Conservation (phyloP, 257 asterid genomes). For the Solanum paucissectum region DNA sequence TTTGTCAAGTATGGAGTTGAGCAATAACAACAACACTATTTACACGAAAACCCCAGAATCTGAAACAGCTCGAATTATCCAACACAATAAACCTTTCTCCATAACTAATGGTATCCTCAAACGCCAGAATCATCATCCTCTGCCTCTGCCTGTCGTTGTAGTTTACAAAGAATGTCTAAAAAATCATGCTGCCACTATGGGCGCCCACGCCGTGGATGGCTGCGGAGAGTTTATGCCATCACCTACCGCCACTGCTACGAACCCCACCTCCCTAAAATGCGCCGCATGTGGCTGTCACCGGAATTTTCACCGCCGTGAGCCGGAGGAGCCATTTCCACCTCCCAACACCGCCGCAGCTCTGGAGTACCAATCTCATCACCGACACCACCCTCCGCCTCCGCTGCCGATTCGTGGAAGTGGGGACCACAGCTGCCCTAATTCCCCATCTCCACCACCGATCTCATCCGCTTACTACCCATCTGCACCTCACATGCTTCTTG, state of each 20-base stretch:
- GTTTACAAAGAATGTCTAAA: conserved; percentile 88
- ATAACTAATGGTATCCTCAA: conserved; percentile 76
- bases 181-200: conserved; percentile 83
- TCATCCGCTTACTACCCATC: conserved; percentile 35
- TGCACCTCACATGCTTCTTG: conserved; percentile 48
- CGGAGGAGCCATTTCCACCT: conserved; percentile 45
- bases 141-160: conserved; percentile 29
- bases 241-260: conserved; percentile 41
- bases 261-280: conserved; percentile 88
- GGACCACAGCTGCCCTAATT: conserved; percentile 18
- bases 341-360: conserved; percentile 40
- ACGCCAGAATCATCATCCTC: conserved; percentile 40
- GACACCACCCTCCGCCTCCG: conserved; percentile 11
- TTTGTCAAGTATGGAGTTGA: conserved; percentile 47
- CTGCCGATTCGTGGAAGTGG: background rate
- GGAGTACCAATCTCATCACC: conserved; percentile 35
- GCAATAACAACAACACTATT: conserved; percentile 1
- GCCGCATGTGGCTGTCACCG: conserved; percentile 99
- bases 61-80: conserved; percentile 54
- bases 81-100: conserved; percentile 28
- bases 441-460: conserved; percentile 28
- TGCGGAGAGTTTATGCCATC: conserved; percentile 97
- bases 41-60: conserved; percentile 30
- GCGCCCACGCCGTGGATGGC: conserved; percentile 93
- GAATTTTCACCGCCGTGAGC: conserved; percentile 94